Percentiles rank a stretch among this genome's conserved stretches.
Conservation (phyloP, 148 eudicot genomes). For the Talinum fruticosum region DNA sequence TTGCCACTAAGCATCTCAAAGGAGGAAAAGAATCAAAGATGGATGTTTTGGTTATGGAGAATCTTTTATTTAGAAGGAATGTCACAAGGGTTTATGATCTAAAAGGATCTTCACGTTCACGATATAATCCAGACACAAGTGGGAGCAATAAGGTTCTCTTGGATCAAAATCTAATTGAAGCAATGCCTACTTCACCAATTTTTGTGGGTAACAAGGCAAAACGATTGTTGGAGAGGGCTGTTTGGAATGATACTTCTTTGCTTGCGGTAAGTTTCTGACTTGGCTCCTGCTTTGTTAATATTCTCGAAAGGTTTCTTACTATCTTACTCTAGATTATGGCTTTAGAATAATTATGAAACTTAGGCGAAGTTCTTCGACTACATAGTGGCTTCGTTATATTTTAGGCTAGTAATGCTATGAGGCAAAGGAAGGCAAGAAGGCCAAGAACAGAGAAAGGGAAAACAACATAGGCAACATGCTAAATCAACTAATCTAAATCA, state of each 20-base stretch:
- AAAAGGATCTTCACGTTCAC: conserved; percentile 87
- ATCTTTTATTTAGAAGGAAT: conserved; percentile 81
- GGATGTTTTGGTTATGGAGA: conserved; percentile 95
- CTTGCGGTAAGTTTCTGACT: conserved; percentile 71
- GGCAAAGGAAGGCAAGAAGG: neutral
- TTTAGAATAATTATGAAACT: neutral
- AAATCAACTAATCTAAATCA: neutral
- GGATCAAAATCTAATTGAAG: conserved; percentile 92
- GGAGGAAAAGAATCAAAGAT: conserved; percentile 90
- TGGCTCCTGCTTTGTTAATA: neutral
- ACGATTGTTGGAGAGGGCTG: conserved; percentile 82
- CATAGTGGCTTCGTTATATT: neutral
- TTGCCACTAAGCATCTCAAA: conserved; percentile 67
- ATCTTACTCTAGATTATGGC: neutral
- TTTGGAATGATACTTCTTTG: conserved; percentile 94
- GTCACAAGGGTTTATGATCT: conserved; percentile 81
- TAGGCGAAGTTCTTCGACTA: neutral
- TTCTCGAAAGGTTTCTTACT: neutral
- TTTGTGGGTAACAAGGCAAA: conserved; percentile 96
- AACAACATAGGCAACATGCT: neutral
- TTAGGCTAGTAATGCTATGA: neutral
- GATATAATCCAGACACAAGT: conserved; percentile 82
- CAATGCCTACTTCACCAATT: conserved; percentile 95
- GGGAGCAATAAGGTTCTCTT: conserved; percentile 88
- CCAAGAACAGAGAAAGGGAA: neutral